Percentiles rank a stretch among this genome's conserved stretches.
Conservation (phyloP, 257 asterid species). For the Knoxia roxburghii region DNA sequence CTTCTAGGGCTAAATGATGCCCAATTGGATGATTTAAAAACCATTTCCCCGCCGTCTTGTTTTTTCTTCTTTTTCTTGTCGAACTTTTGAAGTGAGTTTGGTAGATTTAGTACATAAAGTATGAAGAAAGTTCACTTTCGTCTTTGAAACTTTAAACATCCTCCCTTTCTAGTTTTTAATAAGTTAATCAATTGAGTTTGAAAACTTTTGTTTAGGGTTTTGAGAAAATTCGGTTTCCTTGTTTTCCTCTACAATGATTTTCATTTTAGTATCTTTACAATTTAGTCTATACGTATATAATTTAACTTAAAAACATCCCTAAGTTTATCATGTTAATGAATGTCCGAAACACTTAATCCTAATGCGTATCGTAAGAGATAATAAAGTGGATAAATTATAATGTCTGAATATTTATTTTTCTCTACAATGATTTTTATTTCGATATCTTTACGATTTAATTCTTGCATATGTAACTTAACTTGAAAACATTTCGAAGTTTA, state of each 20-base stretch:
- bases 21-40: slow-evolving; percentile 4
- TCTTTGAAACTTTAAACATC: neutral
- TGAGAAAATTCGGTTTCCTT: neutral
- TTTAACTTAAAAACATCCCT: too few relatives aligned
- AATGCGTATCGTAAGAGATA: too few relatives aligned
- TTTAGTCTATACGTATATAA: too few relatives aligned
- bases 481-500: too few relatives aligned
- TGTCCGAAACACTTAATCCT: too few relatives aligned
- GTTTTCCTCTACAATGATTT: neutral
- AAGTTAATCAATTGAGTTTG: neutral
- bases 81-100: neutral
- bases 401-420: too few relatives aligned
- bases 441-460: too few relatives aligned
- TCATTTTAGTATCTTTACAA: neutral
- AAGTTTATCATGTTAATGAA: too few relatives aligned
- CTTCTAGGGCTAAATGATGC: slow-evolving; percentile 10
- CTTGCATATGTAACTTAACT: too few relatives aligned
- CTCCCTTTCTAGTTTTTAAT: neutral
- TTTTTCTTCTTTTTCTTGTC: neutral
- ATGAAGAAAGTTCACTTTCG: neutral
- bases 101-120: neutral
- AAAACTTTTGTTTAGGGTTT: neutral
- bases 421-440: too few relatives aligned
- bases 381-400: too few relatives aligned
- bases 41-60: slow-evolving; percentile 1